Evolutionary conservation across 176 grass and related monocot species (phyloP).

Genomic region (Bromus sterilis): DNA sequence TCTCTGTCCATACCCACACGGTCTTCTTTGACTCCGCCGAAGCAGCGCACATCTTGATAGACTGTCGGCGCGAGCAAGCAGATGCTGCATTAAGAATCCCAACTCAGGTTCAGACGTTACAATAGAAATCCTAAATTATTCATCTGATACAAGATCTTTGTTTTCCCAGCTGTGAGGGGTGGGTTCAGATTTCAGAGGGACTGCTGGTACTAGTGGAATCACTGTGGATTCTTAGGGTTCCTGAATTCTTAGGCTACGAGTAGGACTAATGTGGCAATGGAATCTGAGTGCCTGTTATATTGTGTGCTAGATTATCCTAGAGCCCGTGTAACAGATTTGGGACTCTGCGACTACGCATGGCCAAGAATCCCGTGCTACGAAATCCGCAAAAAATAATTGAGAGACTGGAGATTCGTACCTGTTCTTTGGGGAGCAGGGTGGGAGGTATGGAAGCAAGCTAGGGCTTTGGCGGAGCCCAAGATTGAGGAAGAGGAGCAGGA

Average conservation of each 20-base stretch:
- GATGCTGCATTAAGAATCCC: slow-evolving; percentile 11
- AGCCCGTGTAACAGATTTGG: neutral
- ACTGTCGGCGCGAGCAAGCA: neutral
- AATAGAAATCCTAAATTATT: neutral
- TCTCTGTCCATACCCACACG: slow-evolving; percentile 90
- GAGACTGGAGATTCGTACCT: slow-evolving; percentile 4
- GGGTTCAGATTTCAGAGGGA: neutral
- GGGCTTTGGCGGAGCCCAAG: slow-evolving; percentile 10
- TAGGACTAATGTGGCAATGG: neutral
- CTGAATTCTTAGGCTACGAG: neutral
- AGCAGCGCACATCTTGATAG: slow-evolving; percentile 29
- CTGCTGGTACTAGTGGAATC: neutral
- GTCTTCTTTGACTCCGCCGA: slow-evolving; percentile 37
- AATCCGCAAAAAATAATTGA: neutral
- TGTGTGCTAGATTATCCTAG: neutral
- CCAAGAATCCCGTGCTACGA: neutral
- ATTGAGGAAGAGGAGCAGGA: neutral
- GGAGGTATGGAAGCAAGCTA: neutral
- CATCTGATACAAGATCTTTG: neutral
- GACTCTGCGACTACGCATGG: neutral
- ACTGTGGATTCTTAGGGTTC: neutral
- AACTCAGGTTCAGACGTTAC: neutral
- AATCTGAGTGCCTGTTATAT: neutral
- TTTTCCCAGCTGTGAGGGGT: neutral
- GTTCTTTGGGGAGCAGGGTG: neutral